Evolutionary conservation across 805 yeast genomes (phyloP), one percentile per base, ranked within the genome.

Genomic region (Candida sphagnicola): DNA sequence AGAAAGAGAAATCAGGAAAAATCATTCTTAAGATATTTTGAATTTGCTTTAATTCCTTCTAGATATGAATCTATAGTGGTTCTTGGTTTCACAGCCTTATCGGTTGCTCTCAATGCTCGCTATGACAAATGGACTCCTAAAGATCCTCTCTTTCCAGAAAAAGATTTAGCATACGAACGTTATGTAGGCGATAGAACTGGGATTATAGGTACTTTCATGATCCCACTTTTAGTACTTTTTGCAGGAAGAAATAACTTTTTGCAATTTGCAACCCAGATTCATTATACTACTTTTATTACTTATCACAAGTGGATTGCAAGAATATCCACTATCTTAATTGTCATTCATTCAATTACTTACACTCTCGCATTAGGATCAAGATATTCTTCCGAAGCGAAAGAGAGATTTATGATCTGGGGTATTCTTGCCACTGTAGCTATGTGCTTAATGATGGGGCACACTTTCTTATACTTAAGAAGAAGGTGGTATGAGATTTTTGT

Each of bases 241-340:
- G 80, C 85, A 2, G 78, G 84, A 30, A 61, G 86, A 48, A 81
- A 81, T 56, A 81, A 80, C 50, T 54, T 82, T 35, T 54, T 81
- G 41, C 78, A 73, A 43, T 75, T 77, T 75, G 13, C 75, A 13
- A 76, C 86, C 1, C 74, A 82, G 18, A 76, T 83, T 82, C 63
- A 61, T 31, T 71, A 56, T 49, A 57, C 67, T 19, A 58, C 69
- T 2, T 71, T 67, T 48, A 60, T 70, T 24, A 44, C 61, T 12
- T 69, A 58, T 44, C 78, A 74, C 47, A 67, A 68, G 47, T 72
- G 75, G 74, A 54, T 63, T 28, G 72, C 72, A 4, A 51, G 72
- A 47, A 36, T 57, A 8, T 44, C 51, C 11, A 47, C 62, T 25
- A 31, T 48, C n/a, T 49, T 65, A 41, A 50, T 61, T 25, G 33